These are phyloP conservation scores for Neofusicoccum ribis DNA, from an alignment of 2,329 filamentous ascomycete species.

Conservation along the genomic window DNA sequence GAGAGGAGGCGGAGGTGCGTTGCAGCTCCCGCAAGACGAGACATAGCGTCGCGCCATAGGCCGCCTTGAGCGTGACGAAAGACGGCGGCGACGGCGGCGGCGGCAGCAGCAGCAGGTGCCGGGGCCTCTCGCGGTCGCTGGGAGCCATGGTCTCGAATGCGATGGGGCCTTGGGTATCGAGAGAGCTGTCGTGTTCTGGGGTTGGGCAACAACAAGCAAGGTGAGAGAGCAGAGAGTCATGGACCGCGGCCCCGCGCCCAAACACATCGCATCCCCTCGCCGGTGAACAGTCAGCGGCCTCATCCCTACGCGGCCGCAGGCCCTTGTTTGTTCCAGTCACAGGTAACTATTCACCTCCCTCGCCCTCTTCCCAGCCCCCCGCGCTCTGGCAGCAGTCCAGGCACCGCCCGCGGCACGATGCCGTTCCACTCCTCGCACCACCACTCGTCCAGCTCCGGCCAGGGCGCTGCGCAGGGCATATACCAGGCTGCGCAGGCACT, in stretches of 20 bases:
- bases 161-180: background rate
- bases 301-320: slow-evolving; percentile 16
- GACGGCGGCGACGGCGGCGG: slow-evolving; percentile 43
- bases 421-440: slow-evolving; percentile 40
- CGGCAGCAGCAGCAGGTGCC: slow-evolving; percentile 45
- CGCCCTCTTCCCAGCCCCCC: background rate
- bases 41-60: slow-evolving; percentile 44
- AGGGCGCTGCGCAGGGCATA: slow-evolving; percentile 43
- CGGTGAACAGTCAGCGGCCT: slow-evolving; percentile 19
- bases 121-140: slow-evolving; percentile 21
- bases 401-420: slow-evolving; percentile 27
- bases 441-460: slow-evolving; percentile 27
- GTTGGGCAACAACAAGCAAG: background rate
- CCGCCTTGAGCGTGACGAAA: slow-evolving; percentile 43
- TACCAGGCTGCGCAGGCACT: slow-evolving; percentile 48
- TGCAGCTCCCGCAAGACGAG: slow-evolving; percentile 45
- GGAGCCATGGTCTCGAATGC: background rate
- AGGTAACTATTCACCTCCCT: slow-evolving; percentile 8
- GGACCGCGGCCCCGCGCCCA: background rate
- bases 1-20: slow-evolving; percentile 28
- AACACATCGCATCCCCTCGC: slow-evolving; percentile 10
- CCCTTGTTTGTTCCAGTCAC: slow-evolving; percentile 19
- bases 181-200: background rate
- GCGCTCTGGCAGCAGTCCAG: slow-evolving; percentile 18
- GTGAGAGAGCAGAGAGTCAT: background rate